Percentiles rank a stretch among this genome's conserved stretches.
These are phyloP conservation scores for Diutina siamensis DNA, from an alignment of 1,139 yeast genomes.

Conservation along the genomic window DNA sequence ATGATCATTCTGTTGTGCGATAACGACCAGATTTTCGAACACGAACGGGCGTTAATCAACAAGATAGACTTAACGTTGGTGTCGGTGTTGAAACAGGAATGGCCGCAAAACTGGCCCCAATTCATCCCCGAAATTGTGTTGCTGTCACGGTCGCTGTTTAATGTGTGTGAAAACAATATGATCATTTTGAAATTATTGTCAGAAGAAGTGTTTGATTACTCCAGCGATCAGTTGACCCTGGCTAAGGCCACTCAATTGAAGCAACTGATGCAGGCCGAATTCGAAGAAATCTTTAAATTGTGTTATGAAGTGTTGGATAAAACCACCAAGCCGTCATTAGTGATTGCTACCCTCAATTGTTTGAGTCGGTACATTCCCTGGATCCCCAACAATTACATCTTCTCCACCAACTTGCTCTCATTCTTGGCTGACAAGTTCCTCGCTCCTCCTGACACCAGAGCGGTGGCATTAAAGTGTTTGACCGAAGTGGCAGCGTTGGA, in stretches of 20 bases:
- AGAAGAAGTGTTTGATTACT: constrained; percentile 92
- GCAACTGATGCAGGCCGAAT: constrained; percentile 77
- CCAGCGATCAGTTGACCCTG: constrained; percentile 93
- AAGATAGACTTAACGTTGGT: constrained; percentile 92
- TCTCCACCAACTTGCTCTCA: constrained; percentile 72
- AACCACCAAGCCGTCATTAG: constrained; percentile 70
- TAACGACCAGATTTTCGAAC: constrained; percentile 62
- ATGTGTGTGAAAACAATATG: constrained; percentile 97
- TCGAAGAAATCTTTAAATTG: constrained; percentile 82
- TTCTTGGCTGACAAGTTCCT: constrained; percentile 67
- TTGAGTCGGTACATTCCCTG: constrained; percentile 81
- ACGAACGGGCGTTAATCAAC: constrained; percentile 75
- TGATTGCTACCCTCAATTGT: constrained; percentile 77
- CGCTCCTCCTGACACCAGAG: constrained; percentile 70
- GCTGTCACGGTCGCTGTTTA: constrained; percentile 75
- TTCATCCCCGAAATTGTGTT: constrained; percentile 88
- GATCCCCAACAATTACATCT: constrained; percentile 86
- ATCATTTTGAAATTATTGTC: constrained; percentile 75
- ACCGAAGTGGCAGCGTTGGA: constrained; percentile 79
- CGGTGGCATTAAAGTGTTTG: constrained; percentile 77
- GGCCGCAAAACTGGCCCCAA: constrained; percentile 99
- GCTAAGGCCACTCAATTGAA: constrained; percentile 82
- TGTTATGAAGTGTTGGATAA: constrained; percentile 90
- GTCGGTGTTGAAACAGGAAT: constrained; percentile 89
- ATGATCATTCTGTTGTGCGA: constrained; percentile 91